Percentiles rank a stretch among this genome's conserved stretches.
Conservation (phyloP, 208 protist genomes). For the Leishmania braziliensis region DNA sequence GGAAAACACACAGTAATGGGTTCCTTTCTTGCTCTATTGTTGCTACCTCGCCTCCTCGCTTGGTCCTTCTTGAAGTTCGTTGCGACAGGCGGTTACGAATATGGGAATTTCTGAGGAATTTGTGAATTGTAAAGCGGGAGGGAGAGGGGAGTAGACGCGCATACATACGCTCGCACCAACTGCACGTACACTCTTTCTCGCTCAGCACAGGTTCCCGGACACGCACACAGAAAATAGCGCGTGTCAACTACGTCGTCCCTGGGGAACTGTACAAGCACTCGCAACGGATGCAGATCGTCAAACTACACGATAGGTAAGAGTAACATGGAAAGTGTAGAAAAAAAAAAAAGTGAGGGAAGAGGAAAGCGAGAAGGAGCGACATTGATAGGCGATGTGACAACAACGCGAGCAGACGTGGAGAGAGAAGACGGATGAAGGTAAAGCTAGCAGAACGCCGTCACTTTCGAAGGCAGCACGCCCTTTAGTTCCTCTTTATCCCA, state of each 20-base stretch:
- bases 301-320: not conserved
- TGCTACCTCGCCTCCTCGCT: not conserved
- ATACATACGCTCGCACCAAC: not conserved
- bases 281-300: not conserved
- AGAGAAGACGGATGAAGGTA: not conserved
- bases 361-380: not conserved
- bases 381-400: not conserved
- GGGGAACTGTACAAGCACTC: conserved; percentile 1
- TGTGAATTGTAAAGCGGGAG: not conserved
- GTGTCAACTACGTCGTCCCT: not conserved
- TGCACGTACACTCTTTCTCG: not conserved
- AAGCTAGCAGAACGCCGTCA: not conserved
- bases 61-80: not conserved
- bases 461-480: not conserved
- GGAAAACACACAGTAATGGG: not conserved
- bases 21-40: too few species aligned
- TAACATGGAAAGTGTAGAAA: not conserved
- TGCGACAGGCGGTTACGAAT: not conserved
- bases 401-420: not conserved
- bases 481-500: not conserved
- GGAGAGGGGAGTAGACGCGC: not conserved
- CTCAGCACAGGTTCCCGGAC: too few species aligned
- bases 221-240: not conserved
- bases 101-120: not conserved
- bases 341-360: not conserved